phyloP scores from a whole-genome alignment of 2,329 filamentous ascomycete genomes.

The Aspergillus tamarii region DNA sequence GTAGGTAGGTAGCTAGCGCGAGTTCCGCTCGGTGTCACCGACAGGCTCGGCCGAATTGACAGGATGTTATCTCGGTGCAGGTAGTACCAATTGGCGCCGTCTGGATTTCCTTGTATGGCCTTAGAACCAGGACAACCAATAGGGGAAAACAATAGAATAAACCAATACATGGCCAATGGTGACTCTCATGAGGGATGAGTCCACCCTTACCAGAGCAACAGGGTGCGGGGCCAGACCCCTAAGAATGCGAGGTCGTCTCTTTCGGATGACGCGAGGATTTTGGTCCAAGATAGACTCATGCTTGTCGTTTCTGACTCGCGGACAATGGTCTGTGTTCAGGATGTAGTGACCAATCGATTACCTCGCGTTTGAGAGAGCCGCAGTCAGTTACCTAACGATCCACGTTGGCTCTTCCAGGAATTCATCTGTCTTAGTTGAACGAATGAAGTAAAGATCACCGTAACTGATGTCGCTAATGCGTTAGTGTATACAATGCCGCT shows the following conservation, averaged over 20 bases:
- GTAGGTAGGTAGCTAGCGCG: not conserved
- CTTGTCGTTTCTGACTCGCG: not conserved
- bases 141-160: not conserved
- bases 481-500: not conserved
- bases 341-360: not conserved
- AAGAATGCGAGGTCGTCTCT: not conserved
- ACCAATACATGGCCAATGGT: not conserved
- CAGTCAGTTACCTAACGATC: not conserved
- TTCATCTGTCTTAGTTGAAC: too few species aligned
- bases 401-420: too few species aligned
- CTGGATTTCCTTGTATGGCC: too few species aligned
- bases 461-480: not conserved
- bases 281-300: not conserved
- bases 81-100: not conserved
- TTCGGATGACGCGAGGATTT: not conserved
- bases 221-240: not conserved
- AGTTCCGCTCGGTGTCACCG: not conserved
- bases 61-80: not conserved
- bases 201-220: not conserved
- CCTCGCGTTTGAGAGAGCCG: not conserved
- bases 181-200: not conserved
- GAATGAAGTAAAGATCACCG: not conserved
- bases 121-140: not conserved
- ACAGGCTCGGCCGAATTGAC: not conserved
- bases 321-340: not conserved